Base-by-base conservation (phyloP, 208 protist species). In the Acanthamoeba culbertsoni region DNA sequence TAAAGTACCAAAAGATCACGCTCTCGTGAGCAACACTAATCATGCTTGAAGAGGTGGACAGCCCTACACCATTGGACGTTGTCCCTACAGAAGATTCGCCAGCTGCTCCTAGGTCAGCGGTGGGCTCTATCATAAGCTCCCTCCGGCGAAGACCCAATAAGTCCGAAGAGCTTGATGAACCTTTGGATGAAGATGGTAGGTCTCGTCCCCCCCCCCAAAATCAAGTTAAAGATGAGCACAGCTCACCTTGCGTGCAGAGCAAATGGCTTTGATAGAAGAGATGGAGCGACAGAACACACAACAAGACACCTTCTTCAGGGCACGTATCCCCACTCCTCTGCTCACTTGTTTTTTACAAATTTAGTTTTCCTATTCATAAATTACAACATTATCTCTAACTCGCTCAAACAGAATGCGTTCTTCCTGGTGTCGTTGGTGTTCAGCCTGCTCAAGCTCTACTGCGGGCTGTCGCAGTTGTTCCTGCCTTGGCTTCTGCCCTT, bases 11-110 rank as follows among this genome's bases (percentile, higher is more conserved):
- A 79, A 7, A 48, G 46, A 14, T 40, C 8, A 42, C 18, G 65
- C 6, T 18, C 28, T 31, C 62, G 20, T 31, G 12, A 8, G 0
- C 8, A 75, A 75, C 26, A 75, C n/a, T 8, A n/a, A 68, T 31
- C n/a, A 84, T 84, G 73, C 45, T 84, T 2, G 73, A 84, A 55
- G 73, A 84, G 55, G 73, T 84, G 23, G 73, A 84, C 43, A 43
- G 42, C 40, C 73, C 73, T 35, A 37, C 73, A 1, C 26, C 73
- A 14, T 12, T 84, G 43, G 73, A 84, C 73, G 20, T 43, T 3
- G 46, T 84, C 14, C 73, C 73, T 12, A 18, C 68, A 79, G 28
- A 18, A 0, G 37, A 10, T 14, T 35, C 73, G 4, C 4, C 42
- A 23, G 10, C 42, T 6, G 14, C 42, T 26, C 6, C 40, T 0